A percentile compares a stretch with the other conserved stretches of the same genome.
phyloP scores from a whole-genome alignment of 257 asterid genomes.

The Cinchona pubescens region DNA sequence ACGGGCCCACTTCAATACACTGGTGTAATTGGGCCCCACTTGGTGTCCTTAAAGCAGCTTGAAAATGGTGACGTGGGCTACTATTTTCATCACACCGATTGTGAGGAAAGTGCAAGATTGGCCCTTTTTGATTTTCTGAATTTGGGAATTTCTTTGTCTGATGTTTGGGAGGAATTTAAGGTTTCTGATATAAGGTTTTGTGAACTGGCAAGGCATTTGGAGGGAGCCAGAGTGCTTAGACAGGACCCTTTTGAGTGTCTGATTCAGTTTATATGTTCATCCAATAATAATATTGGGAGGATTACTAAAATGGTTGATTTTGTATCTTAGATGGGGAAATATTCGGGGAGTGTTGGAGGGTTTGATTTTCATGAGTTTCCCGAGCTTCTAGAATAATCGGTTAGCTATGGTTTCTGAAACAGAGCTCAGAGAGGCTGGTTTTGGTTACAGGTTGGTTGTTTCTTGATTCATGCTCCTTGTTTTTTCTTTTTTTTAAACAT shows the following conservation, averaged over 20 bases:
- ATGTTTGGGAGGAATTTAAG: conserved; percentile 71
- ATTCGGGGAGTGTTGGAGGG: conserved; percentile 73
- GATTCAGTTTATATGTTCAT: conserved; percentile 88
- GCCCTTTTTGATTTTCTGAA: conserved; percentile 72
- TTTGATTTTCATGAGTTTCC: conserved; percentile 74
- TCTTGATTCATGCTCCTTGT: conserved; percentile 9
- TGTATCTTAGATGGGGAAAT: conserved; percentile 61
- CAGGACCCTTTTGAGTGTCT: conserved; percentile 95
- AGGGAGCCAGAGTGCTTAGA: conserved; percentile 89
- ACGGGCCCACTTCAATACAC: conserved; percentile 75
- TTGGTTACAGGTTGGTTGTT: conserved; percentile 78
- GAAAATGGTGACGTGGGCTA: conserved; percentile 55
- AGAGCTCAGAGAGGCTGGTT: conserved; percentile 86
- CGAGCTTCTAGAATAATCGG: conserved; percentile 43
- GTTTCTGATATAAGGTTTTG: conserved; percentile 72
- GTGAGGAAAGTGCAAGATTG: conserved; percentile 35
- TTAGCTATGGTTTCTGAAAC: conserved; percentile 65
- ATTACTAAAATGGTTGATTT: conserved; percentile 91
- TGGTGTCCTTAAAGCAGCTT: conserved; percentile 74
- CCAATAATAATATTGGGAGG: conserved; percentile 82
- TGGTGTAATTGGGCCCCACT: conserved; percentile 68
- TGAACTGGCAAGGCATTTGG: conserved; percentile 59
- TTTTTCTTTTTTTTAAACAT: neutral
- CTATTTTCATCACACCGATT: conserved; percentile 40
- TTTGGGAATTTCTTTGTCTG: conserved; percentile 60